These are phyloP conservation scores for Leccinum subgranulosum DNA, from an alignment of 768 basidiomycete species.

Conservation along the genomic window DNA sequence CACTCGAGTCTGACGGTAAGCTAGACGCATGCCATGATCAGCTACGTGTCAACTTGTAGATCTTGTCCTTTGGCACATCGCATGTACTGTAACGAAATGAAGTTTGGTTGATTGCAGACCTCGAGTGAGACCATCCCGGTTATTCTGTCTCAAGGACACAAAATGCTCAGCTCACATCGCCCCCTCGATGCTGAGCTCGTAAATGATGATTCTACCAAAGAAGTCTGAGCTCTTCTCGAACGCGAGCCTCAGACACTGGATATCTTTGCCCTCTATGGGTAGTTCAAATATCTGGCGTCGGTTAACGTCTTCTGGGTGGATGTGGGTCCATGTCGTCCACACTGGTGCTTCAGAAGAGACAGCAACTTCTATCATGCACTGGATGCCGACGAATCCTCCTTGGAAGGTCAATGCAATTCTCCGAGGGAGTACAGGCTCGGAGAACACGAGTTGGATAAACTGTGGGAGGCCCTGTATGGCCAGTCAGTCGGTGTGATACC, in stretches of 20 bases:
- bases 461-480: slow-evolving; percentile 69
- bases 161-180: not conserved
- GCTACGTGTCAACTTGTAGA: slow-evolving; percentile 11
- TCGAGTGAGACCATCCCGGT: slow-evolving; percentile 3
- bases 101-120: slow-evolving; percentile 26
- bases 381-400: slow-evolving; percentile 79
- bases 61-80: slow-evolving; percentile 8
- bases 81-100: slow-evolving; percentile 21
- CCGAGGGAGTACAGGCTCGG: slow-evolving; percentile 48
- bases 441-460: slow-evolving; percentile 65
- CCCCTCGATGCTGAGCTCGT: slow-evolving; percentile 50
- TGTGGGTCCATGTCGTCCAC: slow-evolving; percentile 51
- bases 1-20: not conserved
- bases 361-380: slow-evolving; percentile 49
- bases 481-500: slow-evolving; percentile 6
- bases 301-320: slow-evolving; percentile 83
- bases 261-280: slow-evolving; percentile 17
- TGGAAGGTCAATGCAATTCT: slow-evolving; percentile 70
- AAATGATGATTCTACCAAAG: slow-evolving; percentile 76
- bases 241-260: slow-evolving; percentile 56
- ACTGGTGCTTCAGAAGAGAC: slow-evolving; percentile 30
- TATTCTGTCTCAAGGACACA: not conserved
- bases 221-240: slow-evolving; percentile 85
- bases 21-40: not conserved
- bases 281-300: slow-evolving; percentile 66